phyloP scores from a whole-genome alignment of 164 flowering plant genomes.

The Aristolochia californica region DNA sequence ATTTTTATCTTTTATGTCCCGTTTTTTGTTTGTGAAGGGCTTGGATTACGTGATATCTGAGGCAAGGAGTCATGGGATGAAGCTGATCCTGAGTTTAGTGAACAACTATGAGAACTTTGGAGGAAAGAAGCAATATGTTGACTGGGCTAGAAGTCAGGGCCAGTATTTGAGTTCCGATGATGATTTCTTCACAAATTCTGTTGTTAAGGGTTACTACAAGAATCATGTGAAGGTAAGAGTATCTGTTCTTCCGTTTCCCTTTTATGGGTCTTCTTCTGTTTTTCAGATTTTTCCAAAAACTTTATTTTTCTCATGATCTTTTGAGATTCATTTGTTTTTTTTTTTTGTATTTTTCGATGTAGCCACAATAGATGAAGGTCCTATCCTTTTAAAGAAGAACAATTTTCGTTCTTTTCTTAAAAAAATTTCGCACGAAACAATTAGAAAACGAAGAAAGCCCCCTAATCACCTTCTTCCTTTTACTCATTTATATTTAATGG shows the following conservation, averaged over 20 bases:
- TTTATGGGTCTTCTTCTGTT: not conserved
- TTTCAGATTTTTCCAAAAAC: not conserved
- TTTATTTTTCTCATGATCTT: too few relatives aligned
- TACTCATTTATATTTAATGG: too few relatives aligned
- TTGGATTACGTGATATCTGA: constrained; percentile 62
- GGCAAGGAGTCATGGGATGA: constrained; percentile 58
- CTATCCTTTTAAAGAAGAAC: too few relatives aligned
- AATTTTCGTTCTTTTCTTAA: too few relatives aligned
- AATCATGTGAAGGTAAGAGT: constrained; percentile 53
- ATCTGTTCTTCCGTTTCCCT: too few relatives aligned
- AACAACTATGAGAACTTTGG: constrained; percentile 60
- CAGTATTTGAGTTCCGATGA: constrained; percentile 48
- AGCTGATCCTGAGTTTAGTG: constrained; percentile 58
- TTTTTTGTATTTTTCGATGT: too few relatives aligned
- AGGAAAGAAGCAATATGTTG: constrained; percentile 67
- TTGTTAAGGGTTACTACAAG: constrained; percentile 53
- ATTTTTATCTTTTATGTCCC: not conserved
- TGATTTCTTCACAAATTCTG: constrained; percentile 61
- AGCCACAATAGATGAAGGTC: too few relatives aligned
- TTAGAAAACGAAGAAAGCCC: too few relatives aligned
- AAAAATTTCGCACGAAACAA: too few relatives aligned
- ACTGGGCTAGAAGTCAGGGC: constrained; percentile 69
- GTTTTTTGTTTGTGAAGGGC: constrained; percentile 18
- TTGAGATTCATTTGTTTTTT: too few relatives aligned
- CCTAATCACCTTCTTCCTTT: too few relatives aligned